These are phyloP conservation scores for Tuctoria greenei DNA, from an alignment of 176 grass and related monocot species.

Conservation along the genomic window DNA sequence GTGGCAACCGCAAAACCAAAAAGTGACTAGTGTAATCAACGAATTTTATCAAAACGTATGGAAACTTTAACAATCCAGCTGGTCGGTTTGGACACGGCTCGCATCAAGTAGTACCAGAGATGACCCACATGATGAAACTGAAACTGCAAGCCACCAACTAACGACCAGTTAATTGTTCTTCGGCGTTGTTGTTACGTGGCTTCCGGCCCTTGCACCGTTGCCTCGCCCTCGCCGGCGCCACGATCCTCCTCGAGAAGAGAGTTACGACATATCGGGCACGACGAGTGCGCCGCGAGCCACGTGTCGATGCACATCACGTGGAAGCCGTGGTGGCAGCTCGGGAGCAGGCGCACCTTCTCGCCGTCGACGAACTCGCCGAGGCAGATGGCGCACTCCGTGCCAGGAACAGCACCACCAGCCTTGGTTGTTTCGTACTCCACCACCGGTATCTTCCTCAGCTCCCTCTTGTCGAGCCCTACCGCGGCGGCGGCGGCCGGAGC, in stretches of 20 bases:
- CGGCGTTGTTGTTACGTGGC: background rate
- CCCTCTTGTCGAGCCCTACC: constrained; percentile 45
- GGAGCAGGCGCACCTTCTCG: constrained; percentile 73
- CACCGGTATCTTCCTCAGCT: constrained; percentile 60
- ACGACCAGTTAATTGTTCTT: background rate
- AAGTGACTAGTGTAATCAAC: background rate
- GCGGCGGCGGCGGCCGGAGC: background rate
- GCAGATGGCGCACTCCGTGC: constrained; percentile 69
- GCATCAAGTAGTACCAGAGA: too few species aligned
- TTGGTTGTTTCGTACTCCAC: constrained; percentile 45
- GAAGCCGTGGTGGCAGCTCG: constrained; percentile 68
- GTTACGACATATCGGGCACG: constrained; percentile 71
- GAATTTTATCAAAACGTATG: background rate
- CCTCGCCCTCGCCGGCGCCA: constrained; percentile 1
- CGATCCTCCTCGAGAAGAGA: constrained; percentile 33
- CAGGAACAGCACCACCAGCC: background rate
- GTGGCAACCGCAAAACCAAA: background rate
- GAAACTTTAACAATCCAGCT: background rate
- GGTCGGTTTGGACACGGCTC: too few species aligned
- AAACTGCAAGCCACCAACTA: background rate
- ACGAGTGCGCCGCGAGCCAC: constrained; percentile 62
- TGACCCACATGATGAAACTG: too few species aligned
- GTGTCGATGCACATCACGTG: constrained; percentile 69
- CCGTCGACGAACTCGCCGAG: constrained; percentile 72
- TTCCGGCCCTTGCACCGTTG: background rate